A percentile compares a stretch with the other conserved stretches of the same genome.
These are phyloP conservation scores for Morella rubra DNA, from an alignment of 306 rosid species.

Conservation along the genomic window DNA sequence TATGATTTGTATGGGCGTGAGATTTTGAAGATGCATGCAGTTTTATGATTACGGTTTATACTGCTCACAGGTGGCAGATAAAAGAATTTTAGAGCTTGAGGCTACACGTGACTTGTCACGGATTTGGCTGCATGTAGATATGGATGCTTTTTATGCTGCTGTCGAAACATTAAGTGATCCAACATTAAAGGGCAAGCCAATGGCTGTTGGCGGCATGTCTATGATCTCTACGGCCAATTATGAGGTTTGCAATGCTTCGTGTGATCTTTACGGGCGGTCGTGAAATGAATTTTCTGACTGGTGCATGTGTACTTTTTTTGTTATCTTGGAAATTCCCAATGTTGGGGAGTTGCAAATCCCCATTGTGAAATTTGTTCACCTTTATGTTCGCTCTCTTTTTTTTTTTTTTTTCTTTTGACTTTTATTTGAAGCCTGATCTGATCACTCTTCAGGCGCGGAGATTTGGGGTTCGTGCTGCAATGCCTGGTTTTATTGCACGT, in stretches of 20 bases:
- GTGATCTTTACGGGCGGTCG: not conserved
- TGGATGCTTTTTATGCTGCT: constrained; percentile 99
- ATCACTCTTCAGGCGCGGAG: constrained; percentile 63
- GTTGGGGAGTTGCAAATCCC: constrained; percentile 6
- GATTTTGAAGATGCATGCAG: not conserved
- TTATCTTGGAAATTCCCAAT: not conserved
- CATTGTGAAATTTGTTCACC: constrained; percentile 5
- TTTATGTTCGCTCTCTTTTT: not conserved
- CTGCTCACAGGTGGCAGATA: constrained; percentile 58
- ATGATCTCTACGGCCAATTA: constrained; percentile 96
- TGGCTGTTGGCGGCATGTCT: constrained; percentile 91
- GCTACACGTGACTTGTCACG: constrained; percentile 72
- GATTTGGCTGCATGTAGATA: constrained; percentile 92
- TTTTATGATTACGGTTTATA: constrained; percentile 15
- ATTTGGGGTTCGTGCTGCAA: constrained; percentile 94
- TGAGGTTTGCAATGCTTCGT: constrained; percentile 53
- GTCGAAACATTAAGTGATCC: constrained; percentile 89
- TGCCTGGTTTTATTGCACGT: constrained; percentile 96
- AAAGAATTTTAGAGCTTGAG: constrained; percentile 69
- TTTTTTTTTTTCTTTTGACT: not conserved
- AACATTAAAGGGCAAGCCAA: constrained; percentile 64
- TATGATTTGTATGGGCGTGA: constrained; percentile 4
- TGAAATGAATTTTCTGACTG: not conserved
- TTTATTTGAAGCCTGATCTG: constrained; percentile 4
- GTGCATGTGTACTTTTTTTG: not conserved